A percentile compares a stretch with the other conserved stretches of the same genome.
phyloP scores from a whole-genome alignment of 176 grass and related monocot genomes.

The Oryza rufipogon region DNA sequence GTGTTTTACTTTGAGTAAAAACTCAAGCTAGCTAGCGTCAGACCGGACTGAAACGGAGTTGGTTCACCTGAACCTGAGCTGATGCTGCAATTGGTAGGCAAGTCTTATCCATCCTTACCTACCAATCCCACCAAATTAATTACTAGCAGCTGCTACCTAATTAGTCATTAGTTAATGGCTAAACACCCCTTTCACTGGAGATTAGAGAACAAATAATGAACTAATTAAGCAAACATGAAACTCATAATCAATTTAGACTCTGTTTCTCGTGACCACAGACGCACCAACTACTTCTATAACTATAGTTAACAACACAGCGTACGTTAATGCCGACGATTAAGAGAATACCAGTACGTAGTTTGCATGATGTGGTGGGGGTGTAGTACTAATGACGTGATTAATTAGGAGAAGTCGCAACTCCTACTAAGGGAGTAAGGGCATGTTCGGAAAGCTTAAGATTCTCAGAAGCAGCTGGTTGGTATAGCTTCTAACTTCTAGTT shows the following conservation, averaged over 20 bases:
- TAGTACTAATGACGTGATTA: not conserved
- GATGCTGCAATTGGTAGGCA: not conserved
- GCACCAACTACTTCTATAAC: not conserved
- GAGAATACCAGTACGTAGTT: too few species aligned
- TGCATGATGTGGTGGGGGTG: too few species aligned
- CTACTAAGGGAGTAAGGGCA: too few species aligned
- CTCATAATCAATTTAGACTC: not conserved
- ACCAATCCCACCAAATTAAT: slow-evolving; percentile 34
- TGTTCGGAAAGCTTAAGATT: too few species aligned
- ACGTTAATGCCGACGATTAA: not conserved
- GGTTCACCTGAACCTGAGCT: slow-evolving; percentile 41
- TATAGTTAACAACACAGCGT: not conserved
- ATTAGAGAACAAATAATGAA: not conserved
- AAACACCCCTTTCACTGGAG: not conserved
- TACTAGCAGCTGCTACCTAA: not conserved
- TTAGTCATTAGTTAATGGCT: not conserved
- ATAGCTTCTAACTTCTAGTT: too few species aligned
- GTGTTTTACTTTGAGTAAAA: not conserved
- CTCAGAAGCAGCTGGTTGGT: too few species aligned
- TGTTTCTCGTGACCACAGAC: slow-evolving; percentile 1
- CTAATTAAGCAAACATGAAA: not conserved
- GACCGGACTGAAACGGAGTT: not conserved
- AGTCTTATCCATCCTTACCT: slow-evolving; percentile 45
- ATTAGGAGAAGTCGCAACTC: not conserved
- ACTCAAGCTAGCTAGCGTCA: not conserved